phyloP scores from a whole-genome alignment of 2,329 filamentous ascomycete species.

The Microascus cirrosus region DNA sequence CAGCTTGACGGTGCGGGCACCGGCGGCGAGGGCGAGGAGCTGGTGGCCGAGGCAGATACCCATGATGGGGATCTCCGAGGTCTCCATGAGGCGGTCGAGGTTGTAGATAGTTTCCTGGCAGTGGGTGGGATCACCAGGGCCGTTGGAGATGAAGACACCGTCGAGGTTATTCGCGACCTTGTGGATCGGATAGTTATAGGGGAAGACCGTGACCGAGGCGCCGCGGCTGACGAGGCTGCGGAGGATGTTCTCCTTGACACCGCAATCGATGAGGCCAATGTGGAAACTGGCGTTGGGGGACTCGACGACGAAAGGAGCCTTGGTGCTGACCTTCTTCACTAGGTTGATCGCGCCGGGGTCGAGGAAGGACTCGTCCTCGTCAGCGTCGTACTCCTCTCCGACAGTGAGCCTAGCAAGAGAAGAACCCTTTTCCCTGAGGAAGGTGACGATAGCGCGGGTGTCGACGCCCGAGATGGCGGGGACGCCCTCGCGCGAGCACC shows the following conservation, averaged over 20 bases:
- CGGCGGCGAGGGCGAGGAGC: conserved; percentile 79
- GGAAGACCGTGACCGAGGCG: conserved; percentile 87
- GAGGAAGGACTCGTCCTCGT: conserved; percentile 92
- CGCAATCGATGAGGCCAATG: conserved; percentile 91
- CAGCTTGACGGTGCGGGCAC: conserved; percentile 87
- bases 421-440: conserved; percentile 91
- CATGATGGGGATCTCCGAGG: conserved; percentile 85
- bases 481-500: conserved; percentile 93
- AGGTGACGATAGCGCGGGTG: conserved; percentile 91
- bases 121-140: conserved; percentile 94
- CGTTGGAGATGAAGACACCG: conserved; percentile 98
- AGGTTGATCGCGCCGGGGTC: conserved; percentile 96
- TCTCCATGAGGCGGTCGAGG: conserved; percentile 81
- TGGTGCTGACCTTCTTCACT: conserved; percentile 92
- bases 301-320: conserved; percentile 91
- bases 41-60: conserved; percentile 98
- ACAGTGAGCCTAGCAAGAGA: conserved; percentile 90
- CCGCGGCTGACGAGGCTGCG: conserved; percentile 87
- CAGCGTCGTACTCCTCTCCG: conserved; percentile 95
- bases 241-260: conserved; percentile 99
- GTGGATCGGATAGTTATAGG: conserved; percentile 94
- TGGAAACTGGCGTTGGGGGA: conserved; percentile 76
- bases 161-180: conserved; percentile 97
- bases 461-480: conserved; percentile 95
- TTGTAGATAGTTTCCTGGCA: conserved; percentile 92